A percentile compares a stretch with the other conserved stretches of the same genome.
Evolutionary conservation across 2,329 filamentous ascomycete genomes (phyloP).

Genomic region (Keithomyces neogunnii): DNA sequence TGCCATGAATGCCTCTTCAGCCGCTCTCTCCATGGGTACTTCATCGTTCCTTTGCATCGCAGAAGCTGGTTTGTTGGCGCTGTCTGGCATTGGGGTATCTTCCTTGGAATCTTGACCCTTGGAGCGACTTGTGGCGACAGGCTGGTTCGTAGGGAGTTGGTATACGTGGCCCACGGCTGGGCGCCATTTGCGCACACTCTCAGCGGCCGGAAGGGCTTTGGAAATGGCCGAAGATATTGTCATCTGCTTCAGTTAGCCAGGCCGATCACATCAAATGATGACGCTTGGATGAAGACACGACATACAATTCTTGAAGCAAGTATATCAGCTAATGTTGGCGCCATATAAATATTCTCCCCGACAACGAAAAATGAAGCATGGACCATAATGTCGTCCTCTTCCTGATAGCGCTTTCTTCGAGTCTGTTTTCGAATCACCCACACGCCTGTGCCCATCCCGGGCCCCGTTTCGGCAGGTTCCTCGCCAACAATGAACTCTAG

Average conservation of each 20-base stretch:
- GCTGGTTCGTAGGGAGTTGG: slow-evolving; percentile 25
- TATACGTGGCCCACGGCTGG: slow-evolving; percentile 46
- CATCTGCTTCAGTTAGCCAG: slow-evolving; percentile 26
- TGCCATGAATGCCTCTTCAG: slow-evolving; percentile 50
- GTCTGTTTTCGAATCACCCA: slow-evolving; percentile 65
- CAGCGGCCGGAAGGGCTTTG: slow-evolving; percentile 41
- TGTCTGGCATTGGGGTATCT: slow-evolving; percentile 39
- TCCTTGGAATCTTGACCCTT: slow-evolving; percentile 34
- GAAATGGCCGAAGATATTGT: slow-evolving; percentile 47
- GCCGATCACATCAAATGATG: neutral
- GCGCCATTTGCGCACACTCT: slow-evolving; percentile 44
- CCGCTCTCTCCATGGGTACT: slow-evolving; percentile 34
- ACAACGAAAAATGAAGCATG: slow-evolving; percentile 56
- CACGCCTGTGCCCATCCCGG: slow-evolving; percentile 57
- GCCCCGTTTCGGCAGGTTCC: slow-evolving; percentile 54
- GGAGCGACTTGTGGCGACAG: slow-evolving; percentile 11
- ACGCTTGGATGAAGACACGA: neutral
- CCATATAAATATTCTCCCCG: slow-evolving; percentile 59
- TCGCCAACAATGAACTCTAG: slow-evolving; percentile 60
- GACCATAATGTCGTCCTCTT: slow-evolving; percentile 51
- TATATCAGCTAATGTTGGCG: slow-evolving; percentile 52
- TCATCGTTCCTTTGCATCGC: slow-evolving; percentile 29
- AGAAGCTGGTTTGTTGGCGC: slow-evolving; percentile 16
- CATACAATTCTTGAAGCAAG: slow-evolving; percentile 50
- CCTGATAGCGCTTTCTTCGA: slow-evolving; percentile 44